phyloP scores from a whole-genome alignment of 192 early-diverging fungal genomes.

The Mortierella antarctica region DNA sequence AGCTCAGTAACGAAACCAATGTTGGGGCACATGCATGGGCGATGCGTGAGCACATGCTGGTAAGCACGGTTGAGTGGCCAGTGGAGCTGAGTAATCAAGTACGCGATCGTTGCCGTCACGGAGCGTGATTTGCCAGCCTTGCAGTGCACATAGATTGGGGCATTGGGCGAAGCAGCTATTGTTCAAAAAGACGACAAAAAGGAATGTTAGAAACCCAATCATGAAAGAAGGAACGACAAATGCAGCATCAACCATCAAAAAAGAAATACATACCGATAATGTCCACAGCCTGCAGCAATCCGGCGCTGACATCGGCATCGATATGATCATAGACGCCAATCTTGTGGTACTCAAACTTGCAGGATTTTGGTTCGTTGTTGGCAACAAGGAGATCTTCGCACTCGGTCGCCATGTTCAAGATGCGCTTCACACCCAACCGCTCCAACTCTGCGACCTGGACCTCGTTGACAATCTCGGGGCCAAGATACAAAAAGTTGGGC shows the following conservation, averaged over 20 bases:
- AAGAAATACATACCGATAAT: conserved; percentile 69
- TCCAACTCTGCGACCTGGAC: conserved; percentile 66
- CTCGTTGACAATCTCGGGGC: conserved; percentile 70
- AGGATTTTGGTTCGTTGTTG: conserved; percentile 17
- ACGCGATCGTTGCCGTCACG: conserved; percentile 76
- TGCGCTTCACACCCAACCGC: conserved; percentile 67
- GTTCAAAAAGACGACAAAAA: conserved; percentile 9
- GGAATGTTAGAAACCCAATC: not conserved
- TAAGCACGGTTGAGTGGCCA: conserved; percentile 77
- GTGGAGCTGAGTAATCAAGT: conserved; percentile 67
- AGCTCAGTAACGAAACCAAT: conserved; percentile 82
- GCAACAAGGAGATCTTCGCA: conserved; percentile 63
- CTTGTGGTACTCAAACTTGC: conserved; percentile 53
- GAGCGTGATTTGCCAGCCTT: conserved; percentile 83
- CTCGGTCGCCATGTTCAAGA: conserved; percentile 86
- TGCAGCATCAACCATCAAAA: not conserved
- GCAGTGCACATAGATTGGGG: conserved; percentile 80
- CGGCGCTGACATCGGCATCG: conserved; percentile 70
- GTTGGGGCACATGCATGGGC: conserved; percentile 79
- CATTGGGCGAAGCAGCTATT: conserved; percentile 48
- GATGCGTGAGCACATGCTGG: conserved; percentile 67
- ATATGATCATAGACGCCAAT: conserved; percentile 72
- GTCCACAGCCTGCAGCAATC: conserved; percentile 68
- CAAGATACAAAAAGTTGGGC: conserved; percentile 72
- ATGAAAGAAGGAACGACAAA: not conserved